Evolutionary conservation across 495 filamentous ascomycete genomes (phyloP), one percentile per base, ranked within the genome.

Genomic region (Saxophila tyrrhenica): DNA sequence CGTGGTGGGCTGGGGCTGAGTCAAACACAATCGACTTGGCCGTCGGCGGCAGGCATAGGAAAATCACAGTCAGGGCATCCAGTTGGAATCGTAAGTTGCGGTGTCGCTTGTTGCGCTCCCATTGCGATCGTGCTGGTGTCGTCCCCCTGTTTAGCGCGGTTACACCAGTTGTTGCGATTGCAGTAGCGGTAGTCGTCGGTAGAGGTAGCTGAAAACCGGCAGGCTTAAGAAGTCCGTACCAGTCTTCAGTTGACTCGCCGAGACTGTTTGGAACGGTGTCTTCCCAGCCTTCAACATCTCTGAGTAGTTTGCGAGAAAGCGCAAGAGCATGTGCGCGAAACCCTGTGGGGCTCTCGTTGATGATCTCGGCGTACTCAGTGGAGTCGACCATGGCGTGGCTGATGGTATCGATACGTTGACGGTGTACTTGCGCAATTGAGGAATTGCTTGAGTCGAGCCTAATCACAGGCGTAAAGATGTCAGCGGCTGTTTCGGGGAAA

Each of bases 1-100:
- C 41, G 7, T 7, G 29, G 7, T 35, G 5, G 29, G 29, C 13
- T 35, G 29, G 29, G 7, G 7, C 5, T 5, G 29, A 35, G 2
- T 54, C 44, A 39, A 54, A 59, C 20, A 45, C 39, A 9, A 59
- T 2, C 17, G 46, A 42, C 2, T n/a, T 59, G 10, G 46, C 3
- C 1, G 50, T 55, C 0, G 56, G 1, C 7, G 56, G 51, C 10
- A 59, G 56, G 25, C 50, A 54, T 16, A 59, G 47, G 42, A 54
- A 50, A 5, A 50, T 3, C 22, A 38, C 45, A 9, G 51, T 51
- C 16, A 55, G 20, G 7, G 56, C 56, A 39, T 59, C 51, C 17
- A 55, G 19, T 22, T 46, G 32, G 3, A 39, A 29, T 17, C 54
- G 51, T 22, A 29, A 19, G 10, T 24, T 8, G 19, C 25, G 25